Conservation (phyloP, 768 basidiomycete genomes). For the Arthromyces matolae region DNA sequence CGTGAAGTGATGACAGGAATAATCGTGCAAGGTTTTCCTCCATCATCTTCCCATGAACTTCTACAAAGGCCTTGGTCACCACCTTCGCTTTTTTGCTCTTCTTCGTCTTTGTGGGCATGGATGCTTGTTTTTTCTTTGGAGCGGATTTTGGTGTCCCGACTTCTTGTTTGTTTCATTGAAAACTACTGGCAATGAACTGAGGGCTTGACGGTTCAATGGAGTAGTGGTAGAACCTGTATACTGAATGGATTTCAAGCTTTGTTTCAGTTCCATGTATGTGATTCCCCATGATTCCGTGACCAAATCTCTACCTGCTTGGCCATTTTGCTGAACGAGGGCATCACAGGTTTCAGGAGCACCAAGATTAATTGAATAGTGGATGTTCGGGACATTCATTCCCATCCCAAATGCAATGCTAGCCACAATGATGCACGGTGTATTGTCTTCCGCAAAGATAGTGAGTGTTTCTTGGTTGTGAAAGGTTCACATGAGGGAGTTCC, state of each 20-base stretch:
- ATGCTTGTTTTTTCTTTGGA: too few species aligned
- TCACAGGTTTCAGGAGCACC: slow-evolving; percentile 11
- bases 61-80: neutral
- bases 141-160: too few species aligned
- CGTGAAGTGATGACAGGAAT: neutral
- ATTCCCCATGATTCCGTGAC: slow-evolving; percentile 1
- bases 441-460: neutral
- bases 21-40: neutral
- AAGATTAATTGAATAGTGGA: slow-evolving; percentile 15
- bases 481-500: neutral
- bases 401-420: slow-evolving; percentile 18
- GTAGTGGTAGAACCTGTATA: too few species aligned
- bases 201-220: too few species aligned
- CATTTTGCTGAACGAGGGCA: slow-evolving; percentile 16
- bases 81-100: neutral
- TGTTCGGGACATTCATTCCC: slow-evolving; percentile 19
- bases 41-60: neutral
- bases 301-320: slow-evolving; percentile 12
- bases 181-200: too few species aligned
- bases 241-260: too few species aligned
- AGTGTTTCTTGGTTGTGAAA: neutral
- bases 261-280: slow-evolving; percentile 5
- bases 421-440: slow-evolving; percentile 14
- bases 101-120: neutral
- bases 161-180: too few species aligned